phyloP scores from a whole-genome alignment of 2,329 filamentous ascomycete species.

The Corinectria fuckeliana region DNA sequence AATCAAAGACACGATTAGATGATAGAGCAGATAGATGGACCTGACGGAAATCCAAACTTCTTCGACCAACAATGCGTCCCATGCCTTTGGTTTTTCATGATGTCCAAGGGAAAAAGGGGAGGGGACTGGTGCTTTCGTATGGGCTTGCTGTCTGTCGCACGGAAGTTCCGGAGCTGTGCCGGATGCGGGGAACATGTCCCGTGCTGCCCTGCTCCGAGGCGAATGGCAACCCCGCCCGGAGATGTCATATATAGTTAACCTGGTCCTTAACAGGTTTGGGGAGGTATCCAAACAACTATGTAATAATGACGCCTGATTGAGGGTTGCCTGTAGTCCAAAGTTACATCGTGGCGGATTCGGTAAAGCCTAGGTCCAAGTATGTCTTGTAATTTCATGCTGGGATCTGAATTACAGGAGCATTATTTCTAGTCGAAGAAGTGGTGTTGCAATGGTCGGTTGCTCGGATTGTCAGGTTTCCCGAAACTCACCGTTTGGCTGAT shows the following conservation, averaged over 20 bases:
- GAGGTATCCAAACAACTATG: no score
- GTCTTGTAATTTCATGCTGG: no score
- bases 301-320: not conserved
- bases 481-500: no score
- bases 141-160: not conserved
- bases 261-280: not conserved
- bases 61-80: not conserved
- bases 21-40: constrained; percentile 21
- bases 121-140: not conserved
- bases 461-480: no score
- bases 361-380: no score
- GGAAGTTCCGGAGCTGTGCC: not conserved
- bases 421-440: no score
- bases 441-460: no score
- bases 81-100: not conserved
- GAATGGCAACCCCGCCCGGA: not conserved
- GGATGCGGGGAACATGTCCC: not conserved
- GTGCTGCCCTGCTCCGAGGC: not conserved
- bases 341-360: no score
- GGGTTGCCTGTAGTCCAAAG: no score
- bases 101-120: not conserved
- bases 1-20: constrained; percentile 14
- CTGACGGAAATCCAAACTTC: constrained; percentile 10
- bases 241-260: not conserved
- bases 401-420: no score